These are phyloP conservation scores for Colletotrichum acutatum DNA, from an alignment of 2,329 filamentous ascomycete species.

Conservation along the genomic window DNA sequence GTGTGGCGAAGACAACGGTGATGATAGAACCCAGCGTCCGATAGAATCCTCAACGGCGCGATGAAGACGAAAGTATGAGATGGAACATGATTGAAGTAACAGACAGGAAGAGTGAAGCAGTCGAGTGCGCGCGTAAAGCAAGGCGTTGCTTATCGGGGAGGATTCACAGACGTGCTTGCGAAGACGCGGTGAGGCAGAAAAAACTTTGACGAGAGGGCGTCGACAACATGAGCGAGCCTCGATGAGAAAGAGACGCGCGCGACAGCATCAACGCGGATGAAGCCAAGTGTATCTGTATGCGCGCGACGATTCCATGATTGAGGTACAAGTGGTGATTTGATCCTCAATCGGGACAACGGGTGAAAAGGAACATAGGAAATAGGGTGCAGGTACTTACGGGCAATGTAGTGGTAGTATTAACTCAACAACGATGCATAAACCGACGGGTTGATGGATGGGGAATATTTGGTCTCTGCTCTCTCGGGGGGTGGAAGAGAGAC, in stretches of 20 bases:
- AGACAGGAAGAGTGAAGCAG: background rate
- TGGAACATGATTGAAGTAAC: background rate
- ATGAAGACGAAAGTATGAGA: background rate
- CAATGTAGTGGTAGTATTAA: conserved; percentile 42
- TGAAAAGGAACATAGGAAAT: conserved; percentile 36
- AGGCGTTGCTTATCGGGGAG: background rate
- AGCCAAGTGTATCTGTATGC: background rate
- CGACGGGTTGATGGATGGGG: conserved; percentile 36
- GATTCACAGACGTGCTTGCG: conserved; percentile 4
- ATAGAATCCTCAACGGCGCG: background rate
- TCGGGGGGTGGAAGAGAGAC: conserved; percentile 28
- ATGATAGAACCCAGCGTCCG: too few relatives aligned
- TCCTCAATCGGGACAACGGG: conserved; percentile 22
- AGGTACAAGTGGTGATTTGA: conserved; percentile 26
- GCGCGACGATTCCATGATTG: conserved; percentile 4
- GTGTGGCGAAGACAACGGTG: background rate
- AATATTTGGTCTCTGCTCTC: conserved; percentile 33
- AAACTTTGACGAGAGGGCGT: background rate
- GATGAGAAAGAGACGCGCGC: conserved; percentile 1
- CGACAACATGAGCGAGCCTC: background rate
- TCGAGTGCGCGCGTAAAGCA: background rate
- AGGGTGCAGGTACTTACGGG: conserved; percentile 48
- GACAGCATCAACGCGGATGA: conserved; percentile 11
- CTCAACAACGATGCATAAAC: conserved; percentile 38
- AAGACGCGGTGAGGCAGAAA: background rate